phyloP scores from a whole-genome alignment of 345 rosid genomes.

The Eucalyptus sideroxylon region DNA sequence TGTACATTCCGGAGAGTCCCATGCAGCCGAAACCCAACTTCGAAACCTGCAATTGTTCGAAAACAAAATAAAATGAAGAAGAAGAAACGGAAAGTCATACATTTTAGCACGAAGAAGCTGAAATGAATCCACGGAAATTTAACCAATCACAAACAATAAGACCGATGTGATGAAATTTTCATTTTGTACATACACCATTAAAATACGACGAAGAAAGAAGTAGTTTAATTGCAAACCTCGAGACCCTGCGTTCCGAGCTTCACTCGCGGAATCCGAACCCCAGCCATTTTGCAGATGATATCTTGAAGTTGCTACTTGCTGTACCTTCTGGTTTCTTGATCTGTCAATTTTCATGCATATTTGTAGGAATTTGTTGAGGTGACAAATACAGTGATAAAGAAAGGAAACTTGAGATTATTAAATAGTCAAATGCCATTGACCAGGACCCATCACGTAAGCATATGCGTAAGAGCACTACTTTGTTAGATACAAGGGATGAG shows the following conservation, averaged over 20 bases:
- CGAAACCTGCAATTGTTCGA: neutral
- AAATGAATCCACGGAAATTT: neutral
- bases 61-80: neutral
- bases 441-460: neutral
- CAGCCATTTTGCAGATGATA: neutral
- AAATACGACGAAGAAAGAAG: neutral
- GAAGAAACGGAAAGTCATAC: neutral
- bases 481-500: no score
- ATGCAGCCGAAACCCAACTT: slow-evolving; percentile 1
- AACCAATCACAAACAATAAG: neutral
- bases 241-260: slow-evolving; percentile 3
- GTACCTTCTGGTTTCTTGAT: neutral
- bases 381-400: neutral
- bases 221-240: neutral
- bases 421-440: neutral
- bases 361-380: neutral
- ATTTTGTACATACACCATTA: neutral
- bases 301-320: neutral
- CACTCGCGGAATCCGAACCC: neutral
- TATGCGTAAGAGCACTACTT: neutral
- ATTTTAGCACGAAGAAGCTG: neutral
- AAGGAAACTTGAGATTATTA: neutral
- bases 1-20: neutral
- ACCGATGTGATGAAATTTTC: neutral
- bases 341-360: neutral